Percentiles rank a stretch among this genome's conserved stretches.
Conservation (phyloP, 1,284 basidiomycete species). For the Ceratobasidium sp. region DNA sequence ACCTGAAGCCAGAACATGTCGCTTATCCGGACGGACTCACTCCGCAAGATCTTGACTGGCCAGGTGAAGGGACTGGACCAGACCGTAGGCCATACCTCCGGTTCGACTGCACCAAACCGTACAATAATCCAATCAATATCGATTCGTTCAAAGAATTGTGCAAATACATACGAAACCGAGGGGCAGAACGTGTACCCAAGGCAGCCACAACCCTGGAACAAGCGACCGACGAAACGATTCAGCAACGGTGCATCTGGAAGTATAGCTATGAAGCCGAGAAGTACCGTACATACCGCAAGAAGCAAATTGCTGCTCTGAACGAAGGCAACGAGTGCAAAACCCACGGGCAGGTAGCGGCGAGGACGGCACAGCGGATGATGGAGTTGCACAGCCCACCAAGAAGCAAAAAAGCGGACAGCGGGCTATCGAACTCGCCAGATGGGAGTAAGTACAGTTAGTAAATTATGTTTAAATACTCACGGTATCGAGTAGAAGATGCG, state of each 20-base stretch:
- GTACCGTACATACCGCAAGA: not conserved
- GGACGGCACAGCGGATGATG: not conserved
- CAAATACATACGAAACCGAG: not conserved
- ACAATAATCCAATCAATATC: not conserved
- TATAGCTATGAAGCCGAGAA: not conserved
- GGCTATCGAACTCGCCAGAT: not conserved
- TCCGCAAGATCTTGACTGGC: not conserved
- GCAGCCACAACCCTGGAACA: not conserved
- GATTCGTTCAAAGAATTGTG: not conserved
- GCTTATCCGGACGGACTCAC: slow-evolving; percentile 5
- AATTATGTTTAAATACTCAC: not conserved
- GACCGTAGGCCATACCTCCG: not conserved
- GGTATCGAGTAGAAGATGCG: not conserved
- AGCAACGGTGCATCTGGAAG: not conserved
- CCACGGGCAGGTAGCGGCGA: not conserved
- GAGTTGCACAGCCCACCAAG: not conserved
- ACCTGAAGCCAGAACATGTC: not conserved
- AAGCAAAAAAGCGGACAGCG: not conserved
- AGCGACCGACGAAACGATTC: not conserved
- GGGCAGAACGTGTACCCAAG: not conserved
- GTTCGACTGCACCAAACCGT: not conserved
- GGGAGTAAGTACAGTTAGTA: not conserved
- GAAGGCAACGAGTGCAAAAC: not conserved
- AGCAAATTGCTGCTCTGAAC: not conserved
- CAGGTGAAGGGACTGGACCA: not conserved